These are phyloP conservation scores for Trichoderma atroviride DNA, from an alignment of 2,329 filamentous ascomycete genomes.

Conservation along the genomic window DNA sequence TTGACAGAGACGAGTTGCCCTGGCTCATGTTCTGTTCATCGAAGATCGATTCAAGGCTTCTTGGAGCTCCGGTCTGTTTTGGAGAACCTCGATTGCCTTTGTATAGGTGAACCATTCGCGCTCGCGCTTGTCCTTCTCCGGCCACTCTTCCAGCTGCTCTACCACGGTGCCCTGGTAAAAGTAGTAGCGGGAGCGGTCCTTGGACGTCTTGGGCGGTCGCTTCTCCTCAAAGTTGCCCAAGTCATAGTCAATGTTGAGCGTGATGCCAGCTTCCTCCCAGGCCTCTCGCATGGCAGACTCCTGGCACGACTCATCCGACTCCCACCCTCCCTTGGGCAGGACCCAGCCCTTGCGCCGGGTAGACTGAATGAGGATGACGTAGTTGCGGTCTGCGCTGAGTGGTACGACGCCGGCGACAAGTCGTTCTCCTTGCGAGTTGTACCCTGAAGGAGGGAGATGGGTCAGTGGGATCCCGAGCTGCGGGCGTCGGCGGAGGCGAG, in stretches of 20 bases:
- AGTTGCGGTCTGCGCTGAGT: constrained; percentile 79
- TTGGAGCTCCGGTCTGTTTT: constrained; percentile 79
- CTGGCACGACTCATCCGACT: constrained; percentile 85
- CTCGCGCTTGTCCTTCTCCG: constrained; percentile 88
- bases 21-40: constrained; percentile 50
- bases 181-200: constrained; percentile 67
- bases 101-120: constrained; percentile 87
- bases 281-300: constrained; percentile 88
- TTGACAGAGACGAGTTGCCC: background rate
- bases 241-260: constrained; percentile 81
- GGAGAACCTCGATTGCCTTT: constrained; percentile 77
- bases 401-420: constrained; percentile 95
- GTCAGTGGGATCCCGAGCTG: constrained; percentile 31
- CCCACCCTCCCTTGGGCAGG: constrained; percentile 96
- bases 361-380: constrained; percentile 92
- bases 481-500: constrained; percentile 25
- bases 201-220: constrained; percentile 73
- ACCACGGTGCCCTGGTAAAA: constrained; percentile 90
- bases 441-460: constrained; percentile 62
- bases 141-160: constrained; percentile 85
- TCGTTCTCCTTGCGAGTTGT: constrained; percentile 87
- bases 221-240: constrained; percentile 85
- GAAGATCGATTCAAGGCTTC: constrained; percentile 84
- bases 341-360: constrained; percentile 93
- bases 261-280: constrained; percentile 96